Conservation (phyloP, 805 yeast species). For the Candida multigemmis region DNA sequence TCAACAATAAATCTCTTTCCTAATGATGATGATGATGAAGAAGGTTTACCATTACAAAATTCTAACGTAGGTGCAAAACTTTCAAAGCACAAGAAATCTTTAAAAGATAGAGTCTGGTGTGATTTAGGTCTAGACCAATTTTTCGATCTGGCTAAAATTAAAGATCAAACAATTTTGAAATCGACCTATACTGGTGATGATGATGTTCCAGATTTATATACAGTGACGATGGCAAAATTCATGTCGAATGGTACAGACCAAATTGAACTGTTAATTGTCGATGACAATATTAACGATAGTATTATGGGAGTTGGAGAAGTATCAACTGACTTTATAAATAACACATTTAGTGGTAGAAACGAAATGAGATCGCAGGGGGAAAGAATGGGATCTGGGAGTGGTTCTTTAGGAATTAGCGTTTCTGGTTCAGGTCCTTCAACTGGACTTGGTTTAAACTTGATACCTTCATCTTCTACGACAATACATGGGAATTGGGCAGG, state of each 20-base stretch:
- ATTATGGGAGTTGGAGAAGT: no score
- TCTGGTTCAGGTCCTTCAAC: slow-evolving; percentile 2
- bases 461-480: slow-evolving; percentile 7
- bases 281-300: slow-evolving; percentile 16
- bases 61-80: slow-evolving; percentile 30
- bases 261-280: slow-evolving; percentile 5
- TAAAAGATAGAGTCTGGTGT: slow-evolving; percentile 25
- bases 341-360: no score
- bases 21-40: slow-evolving; percentile 33
- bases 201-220: no score
- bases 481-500: slow-evolving; percentile 5
- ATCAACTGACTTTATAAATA: slow-evolving; percentile 21
- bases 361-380: slow-evolving; percentile 1
- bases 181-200: slow-evolving; percentile 12
- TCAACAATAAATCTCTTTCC: slow-evolving; percentile 29
- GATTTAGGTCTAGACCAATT: slow-evolving; percentile 24
- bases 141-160: slow-evolving; percentile 8
- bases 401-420: slow-evolving; percentile 3
- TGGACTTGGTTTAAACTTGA: slow-evolving; percentile 1
- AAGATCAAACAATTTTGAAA: slow-evolving; percentile 23
- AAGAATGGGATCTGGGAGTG: slow-evolving; percentile 1
- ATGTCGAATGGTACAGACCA: slow-evolving; percentile 7
- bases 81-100: slow-evolving; percentile 19
- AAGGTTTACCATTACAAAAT: slow-evolving; percentile 25
- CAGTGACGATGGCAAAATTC: slow-evolving; percentile 23